These are phyloP conservation scores for Mycosphaerella sp. DNA, from an alignment of 2,329 filamentous ascomycete species.

Conservation along the genomic window DNA sequence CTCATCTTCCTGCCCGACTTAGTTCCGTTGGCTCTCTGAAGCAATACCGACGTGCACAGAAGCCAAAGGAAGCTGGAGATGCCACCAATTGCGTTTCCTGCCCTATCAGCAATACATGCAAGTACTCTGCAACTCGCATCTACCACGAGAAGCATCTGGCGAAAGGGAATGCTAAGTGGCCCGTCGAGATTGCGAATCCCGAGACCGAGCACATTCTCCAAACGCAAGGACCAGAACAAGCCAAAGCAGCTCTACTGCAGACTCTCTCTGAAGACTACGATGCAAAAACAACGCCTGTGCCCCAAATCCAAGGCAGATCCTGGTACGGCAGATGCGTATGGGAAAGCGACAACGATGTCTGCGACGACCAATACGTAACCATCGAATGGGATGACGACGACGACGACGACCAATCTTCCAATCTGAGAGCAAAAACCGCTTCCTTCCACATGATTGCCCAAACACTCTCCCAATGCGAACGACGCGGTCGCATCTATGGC, in stretches of 20 bases:
- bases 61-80: slow-evolving; percentile 64
- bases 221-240: slow-evolving; percentile 42
- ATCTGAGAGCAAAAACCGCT: slow-evolving; percentile 69
- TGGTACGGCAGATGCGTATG: slow-evolving; percentile 96
- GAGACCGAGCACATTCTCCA: slow-evolving; percentile 74
- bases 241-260: slow-evolving; percentile 45
- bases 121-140: slow-evolving; percentile 77
- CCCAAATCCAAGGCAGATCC: slow-evolving; percentile 45
- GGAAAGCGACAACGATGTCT: slow-evolving; percentile 87
- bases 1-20: slow-evolving; percentile 67
- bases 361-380: slow-evolving; percentile 85
- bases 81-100: slow-evolving; percentile 88
- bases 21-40: slow-evolving; percentile 69
- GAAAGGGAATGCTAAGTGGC: slow-evolving; percentile 67
- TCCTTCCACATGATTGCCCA: slow-evolving; percentile 92
- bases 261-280: slow-evolving; percentile 51
- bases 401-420: slow-evolving; percentile 45
- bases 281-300: slow-evolving; percentile 44
- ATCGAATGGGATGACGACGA: slow-evolving; percentile 59
- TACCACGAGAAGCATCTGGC: slow-evolving; percentile 66
- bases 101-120: slow-evolving; percentile 65
- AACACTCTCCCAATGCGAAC: slow-evolving; percentile 77
- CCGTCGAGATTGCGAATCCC: slow-evolving; percentile 79
- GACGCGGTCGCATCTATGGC: slow-evolving; percentile 80
- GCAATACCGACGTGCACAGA: slow-evolving; percentile 68